phyloP scores from a whole-genome alignment of 305 asterid species.

The Fraxinus ornus region DNA sequence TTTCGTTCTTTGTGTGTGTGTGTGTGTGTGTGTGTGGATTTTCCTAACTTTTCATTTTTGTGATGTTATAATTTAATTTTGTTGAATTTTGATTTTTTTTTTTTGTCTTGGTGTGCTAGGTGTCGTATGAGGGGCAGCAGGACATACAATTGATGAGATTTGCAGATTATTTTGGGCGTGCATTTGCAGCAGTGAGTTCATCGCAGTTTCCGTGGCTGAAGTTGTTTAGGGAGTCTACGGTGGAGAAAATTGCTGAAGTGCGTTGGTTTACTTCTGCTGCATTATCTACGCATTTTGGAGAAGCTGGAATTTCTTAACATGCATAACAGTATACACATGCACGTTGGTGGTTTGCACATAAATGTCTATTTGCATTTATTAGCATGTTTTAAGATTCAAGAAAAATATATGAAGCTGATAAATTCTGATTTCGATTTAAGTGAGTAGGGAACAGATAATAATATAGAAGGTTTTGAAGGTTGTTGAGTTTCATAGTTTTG shows the following conservation, averaged over 20 bases:
- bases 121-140: constrained; percentile 66
- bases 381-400: neutral
- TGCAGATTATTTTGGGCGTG: constrained; percentile 87
- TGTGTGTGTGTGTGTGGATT: no score
- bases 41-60: constrained; percentile 5
- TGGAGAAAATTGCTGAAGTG: constrained; percentile 61
- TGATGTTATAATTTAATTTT: constrained; percentile 2
- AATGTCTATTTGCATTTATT: neutral
- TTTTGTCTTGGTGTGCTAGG: constrained; percentile 38
- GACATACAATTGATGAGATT: constrained; percentile 84
- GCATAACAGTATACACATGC: neutral
- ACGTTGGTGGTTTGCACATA: neutral
- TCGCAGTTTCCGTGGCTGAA: constrained; percentile 86
- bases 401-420: neutral
- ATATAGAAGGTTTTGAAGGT: neutral
- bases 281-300: neutral
- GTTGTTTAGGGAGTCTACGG: constrained; percentile 77
- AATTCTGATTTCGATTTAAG: neutral
- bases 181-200: constrained; percentile 65
- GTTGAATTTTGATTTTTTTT: neutral
- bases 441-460: neutral
- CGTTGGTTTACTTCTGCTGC: constrained; percentile 25
- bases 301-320: neutral
- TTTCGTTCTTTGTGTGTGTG: no score
- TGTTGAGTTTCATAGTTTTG: neutral